Percentiles rank a stretch among this genome's conserved stretches.
Evolutionary conservation across 352 stramenopile species (phyloP).

Genomic region (Globisporangium canariense): DNA sequence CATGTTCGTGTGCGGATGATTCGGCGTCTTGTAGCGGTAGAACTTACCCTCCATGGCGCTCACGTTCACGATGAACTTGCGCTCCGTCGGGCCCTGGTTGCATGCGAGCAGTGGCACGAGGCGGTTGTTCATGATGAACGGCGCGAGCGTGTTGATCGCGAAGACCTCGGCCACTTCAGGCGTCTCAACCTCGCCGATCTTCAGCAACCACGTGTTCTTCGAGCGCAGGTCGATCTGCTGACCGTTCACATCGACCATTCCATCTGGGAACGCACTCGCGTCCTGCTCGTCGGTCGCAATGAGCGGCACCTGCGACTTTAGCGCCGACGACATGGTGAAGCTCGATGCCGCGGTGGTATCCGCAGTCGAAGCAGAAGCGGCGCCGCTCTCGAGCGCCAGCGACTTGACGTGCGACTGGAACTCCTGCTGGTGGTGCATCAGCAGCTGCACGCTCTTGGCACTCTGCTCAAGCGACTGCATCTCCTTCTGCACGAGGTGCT

Average conservation of each 20-base stretch:
- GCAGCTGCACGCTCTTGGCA: conserved; percentile 46
- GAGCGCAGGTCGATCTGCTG: conserved; percentile 94
- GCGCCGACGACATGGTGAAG: conserved; percentile 62
- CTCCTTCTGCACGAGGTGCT: conserved; percentile 87
- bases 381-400: conserved; percentile 30
- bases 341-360: conserved; percentile 20
- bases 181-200: conserved; percentile 91
- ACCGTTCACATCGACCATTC: conserved; percentile 92
- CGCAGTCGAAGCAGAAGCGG: not conserved
- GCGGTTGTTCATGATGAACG: conserved; percentile 96
- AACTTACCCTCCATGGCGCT: conserved; percentile 98
- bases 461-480: conserved; percentile 57
- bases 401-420: conserved; percentile 72
- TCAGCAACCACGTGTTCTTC: conserved; percentile 95
- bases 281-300: conserved; percentile 70
- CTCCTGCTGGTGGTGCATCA: conserved; percentile 78
- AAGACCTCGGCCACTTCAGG: conserved; percentile 87
- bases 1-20: conserved; percentile 98
- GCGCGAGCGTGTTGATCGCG: conserved; percentile 95
- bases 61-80: conserved; percentile 96
- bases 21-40: conserved; percentile 96
- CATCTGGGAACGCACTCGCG: conserved; percentile 57
- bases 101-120: conserved; percentile 89
- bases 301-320: conserved; percentile 82
- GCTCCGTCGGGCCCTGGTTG: conserved; percentile 33